Evolutionary conservation across 2,329 filamentous ascomycete genomes (phyloP).

Genomic region (Neobulgaria alba): DNA sequence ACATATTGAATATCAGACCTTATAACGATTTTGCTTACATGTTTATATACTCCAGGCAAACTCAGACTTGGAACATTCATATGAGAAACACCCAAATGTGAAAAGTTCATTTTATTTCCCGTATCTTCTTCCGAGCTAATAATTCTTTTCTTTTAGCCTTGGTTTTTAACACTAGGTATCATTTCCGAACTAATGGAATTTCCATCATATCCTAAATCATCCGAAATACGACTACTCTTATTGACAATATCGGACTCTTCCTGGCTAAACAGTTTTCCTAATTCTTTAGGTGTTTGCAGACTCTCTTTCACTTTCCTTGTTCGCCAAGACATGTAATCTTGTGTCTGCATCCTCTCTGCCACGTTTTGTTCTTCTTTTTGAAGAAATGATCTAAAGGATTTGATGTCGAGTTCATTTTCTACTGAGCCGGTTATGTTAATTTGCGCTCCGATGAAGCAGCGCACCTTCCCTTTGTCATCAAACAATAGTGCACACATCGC

Average conservation of each 20-base stretch:
- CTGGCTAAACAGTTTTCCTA: conserved; percentile 61
- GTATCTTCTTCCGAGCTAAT: conserved; percentile 11
- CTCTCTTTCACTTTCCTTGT: conserved; percentile 19
- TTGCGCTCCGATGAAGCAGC: conserved; percentile 58
- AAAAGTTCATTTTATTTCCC: no score
- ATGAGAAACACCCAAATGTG: no score
- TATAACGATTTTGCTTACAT: conserved; percentile 25
- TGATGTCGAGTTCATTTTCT: conserved; percentile 49
- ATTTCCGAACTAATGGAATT: conserved; percentile 11
- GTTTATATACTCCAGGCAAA: conserved; percentile 35
- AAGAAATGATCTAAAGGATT: conserved; percentile 42
- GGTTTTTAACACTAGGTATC: conserved; percentile 9
- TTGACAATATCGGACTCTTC: conserved; percentile 55
- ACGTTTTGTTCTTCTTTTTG: no score
- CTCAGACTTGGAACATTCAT: no score
- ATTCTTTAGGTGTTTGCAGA: conserved; percentile 51
- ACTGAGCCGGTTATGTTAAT: conserved; percentile 49
- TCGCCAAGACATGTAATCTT: not conserved
- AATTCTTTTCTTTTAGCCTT: conserved; percentile 11
- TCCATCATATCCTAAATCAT: conserved; percentile 8
- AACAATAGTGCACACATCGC: conserved; percentile 55
- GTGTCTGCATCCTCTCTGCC: no score
- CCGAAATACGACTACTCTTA: conserved; percentile 38
- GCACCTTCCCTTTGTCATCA: conserved; percentile 49
- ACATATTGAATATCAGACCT: no score